These are phyloP conservation scores for Blastobotrys elegans DNA, from an alignment of 1,139 yeast species.

Conservation along the genomic window DNA sequence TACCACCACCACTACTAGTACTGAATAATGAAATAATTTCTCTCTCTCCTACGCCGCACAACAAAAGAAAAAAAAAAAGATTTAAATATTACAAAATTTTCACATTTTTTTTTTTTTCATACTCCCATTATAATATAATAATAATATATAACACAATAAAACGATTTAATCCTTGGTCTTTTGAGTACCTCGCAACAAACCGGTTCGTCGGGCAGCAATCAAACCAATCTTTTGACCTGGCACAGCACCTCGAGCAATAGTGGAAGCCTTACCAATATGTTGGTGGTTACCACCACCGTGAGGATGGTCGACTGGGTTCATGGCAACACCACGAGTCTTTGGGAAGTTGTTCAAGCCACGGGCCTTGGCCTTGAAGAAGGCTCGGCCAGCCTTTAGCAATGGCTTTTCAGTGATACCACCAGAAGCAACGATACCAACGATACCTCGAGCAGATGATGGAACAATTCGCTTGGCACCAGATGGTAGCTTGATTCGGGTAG, in stretches of 20 bases:
- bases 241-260: slow-evolving; percentile 99
- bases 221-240: slow-evolving; percentile 99
- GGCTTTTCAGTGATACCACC: slow-evolving; percentile 99
- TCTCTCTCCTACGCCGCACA: no score
- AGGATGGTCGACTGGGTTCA: slow-evolving; percentile 99
- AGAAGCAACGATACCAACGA: slow-evolving; percentile 99
- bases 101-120: background rate
- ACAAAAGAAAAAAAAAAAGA: background rate
- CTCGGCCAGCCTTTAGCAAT: slow-evolving; percentile 99
- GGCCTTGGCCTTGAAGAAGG: slow-evolving; percentile 98
- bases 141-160: slow-evolving; percentile 1
- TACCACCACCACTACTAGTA: no score
- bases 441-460: slow-evolving; percentile 97
- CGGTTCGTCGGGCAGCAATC: slow-evolving; percentile 99
- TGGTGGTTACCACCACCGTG: slow-evolving; percentile 99
- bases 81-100: background rate
- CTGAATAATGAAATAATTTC: background rate
- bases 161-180: slow-evolving; percentile 75
- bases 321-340: slow-evolving; percentile 99
- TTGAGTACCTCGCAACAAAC: slow-evolving; percentile 99
- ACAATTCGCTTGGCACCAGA: slow-evolving; percentile 98
- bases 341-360: slow-evolving; percentile 98
- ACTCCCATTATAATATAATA: background rate
- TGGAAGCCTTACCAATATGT: slow-evolving; percentile 99
- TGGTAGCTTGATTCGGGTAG: slow-evolving; percentile 98